Conservation (phyloP, 106 monocot species). For the Dioscorea alata region DNA sequence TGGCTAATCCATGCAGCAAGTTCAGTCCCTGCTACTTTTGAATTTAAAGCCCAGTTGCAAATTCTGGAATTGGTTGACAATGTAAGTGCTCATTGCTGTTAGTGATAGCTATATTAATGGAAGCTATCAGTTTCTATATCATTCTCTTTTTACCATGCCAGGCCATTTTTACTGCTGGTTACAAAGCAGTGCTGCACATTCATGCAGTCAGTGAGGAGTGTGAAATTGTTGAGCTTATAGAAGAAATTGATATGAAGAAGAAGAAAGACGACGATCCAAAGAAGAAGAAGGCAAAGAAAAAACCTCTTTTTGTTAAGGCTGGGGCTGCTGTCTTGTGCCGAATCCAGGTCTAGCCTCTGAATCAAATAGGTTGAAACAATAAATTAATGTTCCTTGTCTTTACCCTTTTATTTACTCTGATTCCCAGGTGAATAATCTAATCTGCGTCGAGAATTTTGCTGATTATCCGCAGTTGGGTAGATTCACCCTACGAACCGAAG, state of each 20-base stretch:
- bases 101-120: too few species aligned
- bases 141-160: conserved; percentile 14
- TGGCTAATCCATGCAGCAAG: conserved; percentile 41
- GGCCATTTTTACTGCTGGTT: conserved; percentile 98
- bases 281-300: conserved; percentile 80
- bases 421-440: conserved; percentile 77
- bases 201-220: conserved; percentile 93
- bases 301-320: conserved; percentile 92
- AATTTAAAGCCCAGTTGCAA: conserved; percentile 92
- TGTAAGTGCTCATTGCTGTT: conserved; percentile 32
- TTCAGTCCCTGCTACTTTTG: conserved; percentile 44
- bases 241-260: conserved; percentile 84
- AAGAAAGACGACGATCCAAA: conserved; percentile 80
- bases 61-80: conserved; percentile 95
- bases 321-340: conserved; percentile 88
- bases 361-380: too few species aligned
- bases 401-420: not conserved
- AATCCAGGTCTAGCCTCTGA: conserved; percentile 48
- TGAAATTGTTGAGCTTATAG: conserved; percentile 88
- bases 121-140: too few species aligned
- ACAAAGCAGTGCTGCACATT: conserved; percentile 90
- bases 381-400: not conserved
- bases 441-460: conserved; percentile 86
- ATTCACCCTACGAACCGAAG: conserved; percentile 95
- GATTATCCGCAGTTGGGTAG: conserved; percentile 88